These are phyloP conservation scores for Alectoria sarmentosa DNA, from an alignment of 495 filamentous ascomycete species.

Conservation along the genomic window DNA sequence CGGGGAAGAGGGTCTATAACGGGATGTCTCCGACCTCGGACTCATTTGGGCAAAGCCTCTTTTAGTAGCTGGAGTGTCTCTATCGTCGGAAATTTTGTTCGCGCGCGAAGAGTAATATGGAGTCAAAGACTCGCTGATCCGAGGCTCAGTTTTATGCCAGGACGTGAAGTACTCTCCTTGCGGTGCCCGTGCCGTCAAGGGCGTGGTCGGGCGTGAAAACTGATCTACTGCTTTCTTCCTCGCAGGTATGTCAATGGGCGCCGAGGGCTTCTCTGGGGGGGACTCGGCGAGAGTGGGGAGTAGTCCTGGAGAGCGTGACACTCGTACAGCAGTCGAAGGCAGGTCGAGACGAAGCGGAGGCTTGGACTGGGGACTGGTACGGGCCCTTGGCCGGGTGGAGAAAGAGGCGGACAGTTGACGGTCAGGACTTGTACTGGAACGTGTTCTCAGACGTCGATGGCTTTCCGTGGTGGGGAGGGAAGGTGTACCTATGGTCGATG, in stretches of 20 bases:
- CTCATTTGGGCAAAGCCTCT: not conserved
- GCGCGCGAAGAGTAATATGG: slow-evolving; percentile 13
- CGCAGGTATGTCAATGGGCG: slow-evolving; percentile 14
- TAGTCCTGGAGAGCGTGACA: not conserved
- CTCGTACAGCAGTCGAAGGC: not conserved
- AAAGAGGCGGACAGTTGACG: slow-evolving; percentile 4
- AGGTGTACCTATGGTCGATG: not conserved
- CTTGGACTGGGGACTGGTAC: slow-evolving; percentile 1
- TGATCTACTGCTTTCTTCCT: not conserved
- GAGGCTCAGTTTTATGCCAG: not conserved
- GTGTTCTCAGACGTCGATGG: not conserved
- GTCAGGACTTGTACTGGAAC: slow-evolving; percentile 11
- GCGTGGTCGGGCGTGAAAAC: slow-evolving; percentile 15
- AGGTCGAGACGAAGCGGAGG: slow-evolving; percentile 2
- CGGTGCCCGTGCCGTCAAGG: slow-evolving; percentile 17
- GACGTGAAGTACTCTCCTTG: slow-evolving; percentile 5
- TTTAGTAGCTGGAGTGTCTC: not conserved
- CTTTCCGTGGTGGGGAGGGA: not conserved
- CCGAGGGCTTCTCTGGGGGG: slow-evolving; percentile 4
- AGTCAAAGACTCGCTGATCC: slow-evolving; percentile 16
- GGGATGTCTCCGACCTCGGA: slow-evolving; percentile 3
- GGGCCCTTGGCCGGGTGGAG: not conserved
- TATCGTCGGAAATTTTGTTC: not conserved
- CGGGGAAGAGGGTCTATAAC: slow-evolving; percentile 17
- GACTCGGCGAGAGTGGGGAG: slow-evolving; percentile 1